These are phyloP conservation scores for Tritrichomonas musculus DNA, from an alignment of 208 protist genomes.

Conservation along the genomic window DNA sequence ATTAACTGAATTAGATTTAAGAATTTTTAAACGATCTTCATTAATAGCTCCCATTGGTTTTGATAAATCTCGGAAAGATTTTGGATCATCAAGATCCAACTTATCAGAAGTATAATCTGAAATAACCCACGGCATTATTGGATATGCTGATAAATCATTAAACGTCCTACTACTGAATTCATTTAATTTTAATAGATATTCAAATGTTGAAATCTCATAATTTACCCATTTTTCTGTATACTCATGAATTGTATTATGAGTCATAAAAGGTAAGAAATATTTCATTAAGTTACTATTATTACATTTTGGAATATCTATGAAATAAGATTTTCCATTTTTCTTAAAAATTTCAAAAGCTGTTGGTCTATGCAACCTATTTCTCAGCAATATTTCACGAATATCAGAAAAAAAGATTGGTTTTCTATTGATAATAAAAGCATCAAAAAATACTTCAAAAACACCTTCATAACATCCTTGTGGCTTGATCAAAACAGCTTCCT, in stretches of 20 bases:
- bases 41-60: not conserved
- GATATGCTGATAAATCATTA: conserved; percentile 86
- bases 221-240: not conserved
- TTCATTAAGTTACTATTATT: not conserved
- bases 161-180: not conserved
- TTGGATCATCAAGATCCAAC: not conserved
- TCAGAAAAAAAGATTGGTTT: too few species aligned
- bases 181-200: not conserved
- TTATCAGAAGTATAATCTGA: not conserved
- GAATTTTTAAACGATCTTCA: not conserved
- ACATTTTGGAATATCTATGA: not conserved
- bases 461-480: too few species aligned
- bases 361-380: not conserved
- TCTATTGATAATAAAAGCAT: too few species aligned
- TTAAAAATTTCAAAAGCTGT: not conserved
- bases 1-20: not conserved
- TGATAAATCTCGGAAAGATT: not conserved
- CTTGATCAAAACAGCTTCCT: too few species aligned
- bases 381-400: too few species aligned
- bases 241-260: too few species aligned
- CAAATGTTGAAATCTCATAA: not conserved
- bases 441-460: too few species aligned
- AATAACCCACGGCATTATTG: not conserved
- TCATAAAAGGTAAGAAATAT: too few species aligned
- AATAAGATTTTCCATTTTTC: not conserved